Evolutionary conservation across 345 rosid genomes (phyloP).

Genomic region (Psidium guajava): DNA sequence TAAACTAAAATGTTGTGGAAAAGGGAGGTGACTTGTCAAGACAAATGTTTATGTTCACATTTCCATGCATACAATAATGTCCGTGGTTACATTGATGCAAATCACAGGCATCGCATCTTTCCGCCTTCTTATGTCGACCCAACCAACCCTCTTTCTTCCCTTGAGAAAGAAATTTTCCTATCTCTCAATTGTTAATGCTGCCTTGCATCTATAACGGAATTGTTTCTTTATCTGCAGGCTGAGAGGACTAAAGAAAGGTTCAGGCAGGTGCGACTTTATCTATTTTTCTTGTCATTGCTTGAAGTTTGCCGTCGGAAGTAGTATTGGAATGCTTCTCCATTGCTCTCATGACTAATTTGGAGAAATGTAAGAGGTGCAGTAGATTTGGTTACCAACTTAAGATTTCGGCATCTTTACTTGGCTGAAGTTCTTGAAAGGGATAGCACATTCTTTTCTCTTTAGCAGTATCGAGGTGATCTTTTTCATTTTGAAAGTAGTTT

Average conservation of each 20-base stretch:
- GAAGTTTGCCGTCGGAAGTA: neutral
- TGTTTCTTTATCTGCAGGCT: slow-evolving; percentile 29
- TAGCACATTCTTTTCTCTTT: neutral
- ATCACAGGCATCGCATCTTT: neutral
- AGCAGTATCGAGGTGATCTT: neutral
- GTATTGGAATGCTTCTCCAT: neutral
- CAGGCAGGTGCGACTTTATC: slow-evolving; percentile 37
- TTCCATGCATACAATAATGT: neutral
- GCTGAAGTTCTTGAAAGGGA: neutral
- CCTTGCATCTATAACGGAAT: neutral
- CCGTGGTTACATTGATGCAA: neutral
- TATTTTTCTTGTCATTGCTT: neutral
- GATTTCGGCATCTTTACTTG: neutral
- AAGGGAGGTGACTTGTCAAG: neutral
- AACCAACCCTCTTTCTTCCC: neutral
- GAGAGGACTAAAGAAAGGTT: slow-evolving; percentile 58
- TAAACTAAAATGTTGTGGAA: neutral
- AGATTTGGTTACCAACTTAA: neutral
- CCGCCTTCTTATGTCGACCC: neutral
- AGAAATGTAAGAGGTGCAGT: neutral
- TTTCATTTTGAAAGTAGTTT: neutral
- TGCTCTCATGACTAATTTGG: neutral
- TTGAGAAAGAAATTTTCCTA: neutral
- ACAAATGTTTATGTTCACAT: neutral
- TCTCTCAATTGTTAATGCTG: neutral